These are phyloP conservation scores for Metroxylon sagu DNA, from an alignment of 176 grass and related monocot genomes.

Conservation along the genomic window DNA sequence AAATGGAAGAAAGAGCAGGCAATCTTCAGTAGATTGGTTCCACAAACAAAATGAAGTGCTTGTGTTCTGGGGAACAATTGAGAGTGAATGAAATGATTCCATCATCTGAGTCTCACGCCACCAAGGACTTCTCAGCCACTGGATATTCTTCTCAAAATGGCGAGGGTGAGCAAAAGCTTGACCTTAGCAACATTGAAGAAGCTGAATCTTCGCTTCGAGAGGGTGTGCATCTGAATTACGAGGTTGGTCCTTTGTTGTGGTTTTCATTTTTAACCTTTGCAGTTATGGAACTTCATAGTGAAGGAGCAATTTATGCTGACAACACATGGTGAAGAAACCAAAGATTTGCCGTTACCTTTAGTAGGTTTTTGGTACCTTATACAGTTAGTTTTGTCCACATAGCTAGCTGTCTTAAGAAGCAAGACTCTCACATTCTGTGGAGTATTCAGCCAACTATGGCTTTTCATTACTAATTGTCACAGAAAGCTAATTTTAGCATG, in stretches of 20 bases:
- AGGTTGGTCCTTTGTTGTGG: conserved; percentile 35
- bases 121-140: conserved; percentile 41
- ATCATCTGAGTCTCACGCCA: conserved; percentile 34
- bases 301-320: too few relatives aligned
- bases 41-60: conserved; percentile 63
- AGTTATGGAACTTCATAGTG: too few relatives aligned
- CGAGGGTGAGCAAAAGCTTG: conserved; percentile 30
- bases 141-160: conserved; percentile 39
- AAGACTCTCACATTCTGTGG: too few relatives aligned
- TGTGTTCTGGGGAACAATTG: conserved; percentile 90
- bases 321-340: too few relatives aligned
- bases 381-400: too few relatives aligned
- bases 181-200: conserved; percentile 70
- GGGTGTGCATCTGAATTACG: conserved; percentile 65
- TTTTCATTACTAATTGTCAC: too few relatives aligned
- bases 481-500: too few relatives aligned
- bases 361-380: too few relatives aligned
- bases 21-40: conserved; percentile 6
- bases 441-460: too few relatives aligned
- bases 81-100: conserved; percentile 45
- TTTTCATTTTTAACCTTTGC: conserved; percentile 9
- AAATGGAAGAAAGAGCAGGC: conserved; percentile 15
- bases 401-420: too few relatives aligned
- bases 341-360: too few relatives aligned
- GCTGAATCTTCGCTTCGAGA: conserved; percentile 82